Evolutionary conservation across 805 yeast species (phyloP), one percentile per base, ranked within the genome.

Genomic region (Hanseniaspora meyeri): DNA sequence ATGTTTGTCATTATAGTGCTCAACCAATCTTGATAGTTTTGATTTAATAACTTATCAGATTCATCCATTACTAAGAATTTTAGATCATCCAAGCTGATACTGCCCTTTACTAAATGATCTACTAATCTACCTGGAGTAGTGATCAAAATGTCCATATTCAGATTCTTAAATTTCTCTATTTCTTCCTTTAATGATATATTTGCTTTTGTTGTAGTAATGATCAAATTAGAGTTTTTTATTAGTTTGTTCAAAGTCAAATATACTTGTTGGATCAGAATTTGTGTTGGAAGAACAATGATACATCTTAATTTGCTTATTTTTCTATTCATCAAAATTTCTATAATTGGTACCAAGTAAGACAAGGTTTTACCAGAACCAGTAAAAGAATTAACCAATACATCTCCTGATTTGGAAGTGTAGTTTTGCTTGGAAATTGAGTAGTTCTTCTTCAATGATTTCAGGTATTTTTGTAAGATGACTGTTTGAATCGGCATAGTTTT

Each of bases 281-380:
- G 83, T 10, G 99, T 93, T 10, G 99, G 99, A 1, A 91, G 87
- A 24, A 93, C 66, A 1, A 93, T 74, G 4, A 93, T 72, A 40
- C 93, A 90, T 52, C 96, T 71, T 3, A 87, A 68, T 53, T 81
- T 73, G 1, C 95, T 90, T 1, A 88, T 88, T 1, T 77, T 72
- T 57, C 96, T 76, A 9, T 70, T 68, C 16, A 74, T 70, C 53
- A 91, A 72, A 2, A 80, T 71, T 59, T 90, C 89, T 2, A 93
- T 74, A 8, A 93, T 77, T 1, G 98, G 97, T 1, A 91, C 75
- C 51, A 81, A 75, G 64, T 91, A 91, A 1, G 96, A 95, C 55
- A 93, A 72, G 0, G 98, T 91, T 66, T 91, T 91, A 64, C 98
- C 98, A 0, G 95, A 85, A 45, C 98, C 98, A 0, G 98, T 91